Evolutionary conservation across 495 filamentous ascomycete species (phyloP).

Genomic region (Hypoxylon fuscum): DNA sequence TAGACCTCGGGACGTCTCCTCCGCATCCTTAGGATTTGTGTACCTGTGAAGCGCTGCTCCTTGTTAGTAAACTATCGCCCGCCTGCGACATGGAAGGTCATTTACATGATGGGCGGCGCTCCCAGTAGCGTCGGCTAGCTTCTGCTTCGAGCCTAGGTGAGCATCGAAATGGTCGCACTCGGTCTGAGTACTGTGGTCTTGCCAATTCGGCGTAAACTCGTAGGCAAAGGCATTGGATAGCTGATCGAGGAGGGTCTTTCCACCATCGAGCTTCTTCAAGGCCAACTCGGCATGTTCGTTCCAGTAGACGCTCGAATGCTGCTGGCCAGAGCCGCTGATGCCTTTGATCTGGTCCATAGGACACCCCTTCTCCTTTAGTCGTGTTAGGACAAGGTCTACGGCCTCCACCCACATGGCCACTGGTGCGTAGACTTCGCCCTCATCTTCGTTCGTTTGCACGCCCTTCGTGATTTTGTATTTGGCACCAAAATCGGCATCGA

Average conservation of each 20-base stretch:
- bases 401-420: constrained; percentile 95
- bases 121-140: constrained; percentile 80
- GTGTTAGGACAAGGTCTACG: constrained; percentile 80
- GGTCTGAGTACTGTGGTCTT: constrained; percentile 90
- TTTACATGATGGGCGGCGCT: constrained; percentile 94
- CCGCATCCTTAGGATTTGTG: constrained; percentile 90
- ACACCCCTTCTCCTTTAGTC: constrained; percentile 74
- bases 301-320: constrained; percentile 97
- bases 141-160: constrained; percentile 68
- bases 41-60: constrained; percentile 90
- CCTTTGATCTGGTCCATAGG: constrained; percentile 82
- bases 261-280: constrained; percentile 67
- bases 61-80: constrained; percentile 36
- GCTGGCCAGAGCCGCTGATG: constrained; percentile 91
- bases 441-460: constrained; percentile 79
- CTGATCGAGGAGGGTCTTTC: constrained; percentile 71
- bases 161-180: constrained; percentile 91
- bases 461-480: constrained; percentile 91
- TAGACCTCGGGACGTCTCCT: constrained; percentile 83
- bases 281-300: constrained; percentile 71
- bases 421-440: constrained; percentile 89
- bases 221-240: constrained; percentile 80
- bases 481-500: constrained; percentile 72
- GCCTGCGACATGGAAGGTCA: constrained; percentile 12
- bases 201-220: constrained; percentile 94